Base-by-base conservation (phyloP, 306 rosid genomes). In the Dalbergia cultrata region DNA sequence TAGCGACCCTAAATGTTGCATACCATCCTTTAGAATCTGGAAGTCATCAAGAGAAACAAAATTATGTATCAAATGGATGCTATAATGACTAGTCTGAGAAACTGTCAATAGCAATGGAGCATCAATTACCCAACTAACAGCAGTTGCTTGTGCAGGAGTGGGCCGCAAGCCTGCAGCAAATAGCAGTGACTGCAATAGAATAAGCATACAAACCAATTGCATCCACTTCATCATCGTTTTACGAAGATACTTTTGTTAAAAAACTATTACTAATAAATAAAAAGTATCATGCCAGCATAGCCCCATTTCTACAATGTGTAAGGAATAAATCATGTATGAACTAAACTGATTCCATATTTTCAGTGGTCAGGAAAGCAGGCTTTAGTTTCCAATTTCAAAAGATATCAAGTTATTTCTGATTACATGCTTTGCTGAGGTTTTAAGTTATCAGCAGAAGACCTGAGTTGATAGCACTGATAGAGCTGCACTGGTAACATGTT, bases 161-260 rank as follows among this genome's bases (percentile, higher is more conserved):
- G 99, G 99, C 69, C 97, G 89, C 89, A 95, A 89, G 81, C 99
- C 99, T 85, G 99, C 99, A 90, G 99, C 98, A 91, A 93, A 93
- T 58, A 95, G 84, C 78, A 95, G 94, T 67, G 97, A 95, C 99
- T 93, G 96, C 89, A 93, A 81, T 90, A 92, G 75, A 84, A 82
- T 89, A 76, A 89, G 93, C 86, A 83, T 80, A 79, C 64, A 84
- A 76, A 83, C 79, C 77, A 80, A 85, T 58, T 58, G 78, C 54
- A 74, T 19, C 14, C 72, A 82, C 63, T 77, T 65, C 35, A 80
- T 21, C 73, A 17, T 65, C 74, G 64, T 22, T 44, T 21, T 12
- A 45, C n/a, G 10, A 14, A 60, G 65, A 71, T 78, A 76, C 67
- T 33, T 78, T 84, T 4, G 8, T 18, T 47, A 73, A 31, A 7